Base-by-base conservation (phyloP, 2,329 filamentous ascomycete genomes). In the Paracamarosporium sp. region DNA sequence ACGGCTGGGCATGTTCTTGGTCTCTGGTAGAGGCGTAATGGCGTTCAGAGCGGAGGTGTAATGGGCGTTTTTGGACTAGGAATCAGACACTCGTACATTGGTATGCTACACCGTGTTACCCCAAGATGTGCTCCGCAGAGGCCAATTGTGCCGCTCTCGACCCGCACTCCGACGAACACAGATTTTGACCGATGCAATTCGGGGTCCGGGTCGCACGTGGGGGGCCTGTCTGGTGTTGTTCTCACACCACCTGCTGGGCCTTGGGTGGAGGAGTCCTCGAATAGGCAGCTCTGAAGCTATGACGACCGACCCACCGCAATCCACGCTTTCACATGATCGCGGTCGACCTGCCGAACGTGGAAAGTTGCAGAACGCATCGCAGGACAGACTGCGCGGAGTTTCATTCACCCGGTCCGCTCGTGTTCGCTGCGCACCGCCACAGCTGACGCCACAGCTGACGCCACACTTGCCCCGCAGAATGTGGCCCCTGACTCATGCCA, bases 221-320 rank as follows among this genome's bases (percentile, higher is more conserved):
- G n/a, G n/a, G n/a, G n/a, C n/a, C n/a, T n/a, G n/a, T n/a, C n/a
- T 31, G 30, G 17, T 17, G 13, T 15, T 5, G 6, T 31, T 3
- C 36, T 36, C 46, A 24, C 31, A 36, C 11, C 46, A 24, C 20
- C 12, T 20, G 11, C 27, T 11, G 8, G 6, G 30, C n/a, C 57
- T 48, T 40, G 38, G n/a, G n/a, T n/a, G n/a, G n/a, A n/a, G n/a
- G n/a, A n/a, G 51, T 30, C 31, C 64, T 69, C 61, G 60, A 70
- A 68, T 71, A 71, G 72, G 72, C 55, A 75, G 71, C 69, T 73
- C 61, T 59, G 55, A 74, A 70, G 69, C 72, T 74, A 67, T 65
- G 70, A 74, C 72, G 50, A 54, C 53, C n/a, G 60, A 65, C 63
- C 48, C 33, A 50, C 58, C 52, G 59, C 71, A 53, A 70, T 72